Base-by-base conservation (phyloP, 176 grass and related monocot genomes). In the Cocos nucifera region DNA sequence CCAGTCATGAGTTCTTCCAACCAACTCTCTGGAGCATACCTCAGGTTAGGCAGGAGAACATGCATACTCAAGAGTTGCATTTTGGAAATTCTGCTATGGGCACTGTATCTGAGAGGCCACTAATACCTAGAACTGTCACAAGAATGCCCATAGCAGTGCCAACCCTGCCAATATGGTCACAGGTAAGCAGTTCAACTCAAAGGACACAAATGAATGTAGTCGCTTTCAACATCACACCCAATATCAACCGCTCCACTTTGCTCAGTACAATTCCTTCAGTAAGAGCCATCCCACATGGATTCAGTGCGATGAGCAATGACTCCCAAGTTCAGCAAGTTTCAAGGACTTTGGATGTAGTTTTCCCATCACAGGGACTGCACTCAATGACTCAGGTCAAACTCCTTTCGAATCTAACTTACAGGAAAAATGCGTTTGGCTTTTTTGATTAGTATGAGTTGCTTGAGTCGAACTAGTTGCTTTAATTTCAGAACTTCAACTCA, bases 61-160 rank as follows among this genome's bases (percentile, higher is more conserved):
- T 66, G 49, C 67, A 63, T 4, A 28, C 57, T 61, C 81, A 76
- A 32, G 19, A 75, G 57, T 70, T 29, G 28, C 53, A 23, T 56
- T 51, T 53, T 17, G 50, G 59, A 63, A 72, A 71, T 64, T 55
- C 63, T 27, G 9, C 32, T 17, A 54, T 67, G 76, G 51, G 64
- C 51, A 76, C 58, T 59, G 72, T 77, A 44, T 17, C 23, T 51
- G 55, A 26, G 51, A 64, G 74, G 6, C 25, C 76, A 53, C 22
- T 56, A 17, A 78, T 85, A 54, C 80, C 87, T 72, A 88, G 76
- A 80, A 79, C 85, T 66, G 64, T 81, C 32, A 80, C 56, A 35
- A 84, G 78, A 77, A 66, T 72, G 20, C 63, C 77, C 19, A 5
- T 69, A 58, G 73, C 70, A 59, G 53, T 92, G 51, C 93, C 92